Evolutionary conservation across 1,284 basidiomycete species (phyloP).

Genomic region (Microbotryum silenes-acaulis): DNA sequence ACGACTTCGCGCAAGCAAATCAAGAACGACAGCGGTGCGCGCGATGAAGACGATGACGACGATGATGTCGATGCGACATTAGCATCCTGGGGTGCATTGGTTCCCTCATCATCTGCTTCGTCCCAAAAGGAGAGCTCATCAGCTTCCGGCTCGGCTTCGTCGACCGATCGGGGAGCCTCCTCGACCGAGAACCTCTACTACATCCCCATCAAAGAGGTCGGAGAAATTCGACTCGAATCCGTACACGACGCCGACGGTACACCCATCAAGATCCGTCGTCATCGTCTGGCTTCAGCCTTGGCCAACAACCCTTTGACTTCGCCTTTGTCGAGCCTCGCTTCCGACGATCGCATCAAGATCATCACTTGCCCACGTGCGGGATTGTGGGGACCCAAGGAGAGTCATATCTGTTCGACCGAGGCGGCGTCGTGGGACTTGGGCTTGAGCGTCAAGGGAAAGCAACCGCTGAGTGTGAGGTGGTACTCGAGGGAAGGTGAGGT

Average conservation of each 20-base stretch:
- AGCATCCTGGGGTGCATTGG: conserved; percentile 41
- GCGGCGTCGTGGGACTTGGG: conserved; percentile 2
- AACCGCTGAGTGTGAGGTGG: conserved; percentile 15
- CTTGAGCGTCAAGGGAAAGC: conserved; percentile 7
- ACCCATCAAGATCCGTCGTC: conserved; percentile 52
- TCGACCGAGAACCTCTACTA: conserved; percentile 64
- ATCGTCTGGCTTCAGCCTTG: conserved; percentile 4
- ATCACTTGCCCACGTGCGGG: conserved; percentile 71
- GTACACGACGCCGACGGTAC: conserved; percentile 61
- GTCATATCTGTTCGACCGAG: conserved; percentile 18
- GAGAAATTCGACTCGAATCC: conserved; percentile 61
- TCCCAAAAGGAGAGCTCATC: too few relatives aligned
- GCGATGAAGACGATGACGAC: conserved; percentile 23
- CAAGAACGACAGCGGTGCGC: conserved; percentile 35
- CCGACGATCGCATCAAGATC: conserved; percentile 58
- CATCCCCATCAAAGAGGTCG: conserved; percentile 61
- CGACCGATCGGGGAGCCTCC: conserved; percentile 41
- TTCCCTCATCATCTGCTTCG: conserved; percentile 14
- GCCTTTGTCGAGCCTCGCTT: conserved; percentile 1
- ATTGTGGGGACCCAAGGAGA: conserved; percentile 43
- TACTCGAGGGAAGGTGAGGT: conserved; percentile 9
- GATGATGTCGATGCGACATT: conserved; percentile 29
- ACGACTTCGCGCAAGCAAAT: too few relatives aligned
- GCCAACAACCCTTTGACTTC: conserved; percentile 1
- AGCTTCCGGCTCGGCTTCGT: too few relatives aligned